These are phyloP conservation scores for Withania somnifera DNA, from an alignment of 305 asterid genomes.

Conservation along the genomic window DNA sequence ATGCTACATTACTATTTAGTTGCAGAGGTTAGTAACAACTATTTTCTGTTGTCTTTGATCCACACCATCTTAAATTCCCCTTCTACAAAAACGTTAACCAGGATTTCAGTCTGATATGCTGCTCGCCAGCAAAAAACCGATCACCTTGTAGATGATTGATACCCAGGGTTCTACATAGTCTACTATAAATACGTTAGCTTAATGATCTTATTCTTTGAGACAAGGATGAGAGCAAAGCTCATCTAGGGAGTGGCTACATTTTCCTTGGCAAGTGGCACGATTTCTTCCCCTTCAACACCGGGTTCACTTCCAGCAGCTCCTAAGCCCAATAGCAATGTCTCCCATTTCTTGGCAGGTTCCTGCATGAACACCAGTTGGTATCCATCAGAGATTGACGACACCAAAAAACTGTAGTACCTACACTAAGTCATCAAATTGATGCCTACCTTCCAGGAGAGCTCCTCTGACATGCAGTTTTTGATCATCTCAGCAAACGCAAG, in stretches of 20 bases:
- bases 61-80: not conserved
- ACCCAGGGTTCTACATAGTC: not conserved
- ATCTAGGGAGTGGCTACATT: slow-evolving; percentile 68
- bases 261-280: slow-evolving; percentile 69
- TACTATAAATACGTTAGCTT: slow-evolving; percentile 4
- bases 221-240: not conserved
- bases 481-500: slow-evolving; percentile 57
- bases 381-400: not conserved
- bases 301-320: slow-evolving; percentile 57
- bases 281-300: slow-evolving; percentile 66
- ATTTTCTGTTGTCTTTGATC: not conserved
- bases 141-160: not conserved
- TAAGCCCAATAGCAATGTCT: slow-evolving; percentile 42
- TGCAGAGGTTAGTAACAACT: not conserved
- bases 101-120: not conserved
- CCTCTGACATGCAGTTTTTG: slow-evolving; percentile 75
- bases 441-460: slow-evolving; percentile 85
- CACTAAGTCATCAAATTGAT: not conserved
- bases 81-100: not conserved
- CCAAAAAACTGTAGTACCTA: not conserved
- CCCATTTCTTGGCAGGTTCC: slow-evolving; percentile 93
- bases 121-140: not conserved
- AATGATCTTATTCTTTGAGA: not conserved
- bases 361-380: slow-evolving; percentile 10
- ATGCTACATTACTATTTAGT: not conserved